These are phyloP conservation scores for Paracorniculantispora psalliotae DNA, from an alignment of 2,329 filamentous ascomycete species.

Conservation along the genomic window DNA sequence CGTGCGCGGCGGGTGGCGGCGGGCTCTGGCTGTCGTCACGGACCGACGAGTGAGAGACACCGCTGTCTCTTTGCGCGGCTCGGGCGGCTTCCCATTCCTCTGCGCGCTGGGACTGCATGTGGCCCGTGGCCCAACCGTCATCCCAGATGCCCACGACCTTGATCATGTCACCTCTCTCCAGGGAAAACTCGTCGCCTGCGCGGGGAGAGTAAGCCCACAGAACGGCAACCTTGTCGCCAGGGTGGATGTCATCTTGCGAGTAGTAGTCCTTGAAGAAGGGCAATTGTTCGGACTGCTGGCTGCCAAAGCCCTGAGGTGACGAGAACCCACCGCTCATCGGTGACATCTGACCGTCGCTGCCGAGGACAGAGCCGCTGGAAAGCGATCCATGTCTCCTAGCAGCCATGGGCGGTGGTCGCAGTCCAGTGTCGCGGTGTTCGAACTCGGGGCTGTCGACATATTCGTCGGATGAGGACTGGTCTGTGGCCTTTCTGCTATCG, in stretches of 20 bases:
- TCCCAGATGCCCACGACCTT: slow-evolving; percentile 99
- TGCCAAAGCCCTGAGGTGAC: slow-evolving; percentile 76
- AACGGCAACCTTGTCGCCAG: slow-evolving; percentile 81
- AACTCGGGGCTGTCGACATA: slow-evolving; percentile 69
- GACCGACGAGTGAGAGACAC: slow-evolving; percentile 76
- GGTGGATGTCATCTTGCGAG: slow-evolving; percentile 91
- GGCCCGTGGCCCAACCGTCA: slow-evolving; percentile 95
- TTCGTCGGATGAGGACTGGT: slow-evolving; percentile 66
- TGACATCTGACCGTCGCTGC: slow-evolving; percentile 65
- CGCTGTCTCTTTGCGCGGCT: slow-evolving; percentile 82
- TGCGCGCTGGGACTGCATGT: slow-evolving; percentile 74
- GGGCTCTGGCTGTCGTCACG: slow-evolving; percentile 58
- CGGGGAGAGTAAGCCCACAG: slow-evolving; percentile 97
- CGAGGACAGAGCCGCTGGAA: slow-evolving; percentile 76
- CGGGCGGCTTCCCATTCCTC: slow-evolving; percentile 82
- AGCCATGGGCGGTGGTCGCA: slow-evolving; percentile 54
- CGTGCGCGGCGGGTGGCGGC: slow-evolving; percentile 59
- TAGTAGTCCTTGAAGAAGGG: slow-evolving; percentile 99
- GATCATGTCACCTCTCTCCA: slow-evolving; percentile 95
- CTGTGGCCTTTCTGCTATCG: slow-evolving; percentile 40
- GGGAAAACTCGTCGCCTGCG: slow-evolving; percentile 84
- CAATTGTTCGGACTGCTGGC: slow-evolving; percentile 91
- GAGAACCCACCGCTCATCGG: slow-evolving; percentile 73
- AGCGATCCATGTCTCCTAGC: slow-evolving; percentile 79
- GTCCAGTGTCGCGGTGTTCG: slow-evolving; percentile 49